Conservation (phyloP, 805 yeast genomes). For the Saturnispora serradocipensis region DNA sequence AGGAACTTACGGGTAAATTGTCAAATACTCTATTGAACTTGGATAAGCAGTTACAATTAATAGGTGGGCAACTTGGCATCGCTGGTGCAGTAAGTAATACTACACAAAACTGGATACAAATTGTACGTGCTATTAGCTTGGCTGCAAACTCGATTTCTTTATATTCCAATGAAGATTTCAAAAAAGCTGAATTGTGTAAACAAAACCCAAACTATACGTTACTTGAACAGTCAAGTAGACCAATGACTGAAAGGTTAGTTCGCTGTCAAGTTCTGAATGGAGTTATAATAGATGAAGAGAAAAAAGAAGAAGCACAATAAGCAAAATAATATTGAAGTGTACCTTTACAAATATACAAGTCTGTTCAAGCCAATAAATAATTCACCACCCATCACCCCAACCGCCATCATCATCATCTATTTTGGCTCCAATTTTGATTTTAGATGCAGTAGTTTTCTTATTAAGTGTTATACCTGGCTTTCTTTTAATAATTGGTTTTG, state of each 20-base stretch:
- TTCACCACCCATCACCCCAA: constrained; percentile 39
- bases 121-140: constrained; percentile 49
- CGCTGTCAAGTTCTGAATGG: constrained; percentile 42
- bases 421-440: constrained; percentile 28
- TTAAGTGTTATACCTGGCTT: constrained; percentile 1
- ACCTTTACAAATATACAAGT: neutral
- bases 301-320: no score
- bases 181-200: constrained; percentile 17
- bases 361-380: neutral
- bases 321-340: neutral
- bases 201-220: neutral
- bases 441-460: constrained; percentile 9
- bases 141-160: constrained; percentile 46
- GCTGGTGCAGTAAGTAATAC: constrained; percentile 45
- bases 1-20: constrained; percentile 36
- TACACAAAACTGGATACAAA: constrained; percentile 57
- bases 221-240: constrained; percentile 19
- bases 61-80: constrained; percentile 42
- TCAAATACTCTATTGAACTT: constrained; percentile 40
- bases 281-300: constrained; percentile 22
- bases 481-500: neutral
- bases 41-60: constrained; percentile 37
- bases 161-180: constrained; percentile 35
- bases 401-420: constrained; percentile 30
- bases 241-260: constrained; percentile 59